phyloP scores from a whole-genome alignment of 805 yeast genomes.

The Schizosaccharomyces lindneri region DNA sequence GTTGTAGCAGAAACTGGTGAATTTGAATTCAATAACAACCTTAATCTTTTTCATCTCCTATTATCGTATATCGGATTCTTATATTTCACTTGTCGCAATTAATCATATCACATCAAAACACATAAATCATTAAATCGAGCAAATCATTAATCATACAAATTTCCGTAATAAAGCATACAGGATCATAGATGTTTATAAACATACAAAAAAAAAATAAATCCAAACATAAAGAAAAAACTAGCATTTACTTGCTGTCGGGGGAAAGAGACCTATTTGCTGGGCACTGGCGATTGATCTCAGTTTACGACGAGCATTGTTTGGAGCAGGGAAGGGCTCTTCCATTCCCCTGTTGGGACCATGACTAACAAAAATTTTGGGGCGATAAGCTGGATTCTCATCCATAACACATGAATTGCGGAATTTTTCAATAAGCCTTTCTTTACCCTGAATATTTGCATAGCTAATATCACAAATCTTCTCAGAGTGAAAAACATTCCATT shows the following conservation, averaged over 20 bases:
- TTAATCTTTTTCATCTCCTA: too few species aligned
- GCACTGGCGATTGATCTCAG: slow-evolving; percentile 15
- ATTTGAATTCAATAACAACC: too few species aligned
- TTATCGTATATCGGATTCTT: too few species aligned
- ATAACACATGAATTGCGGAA: slow-evolving; percentile 27
- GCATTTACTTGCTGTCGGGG: neutral
- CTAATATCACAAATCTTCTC: slow-evolving; percentile 27
- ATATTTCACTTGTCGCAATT: too few species aligned
- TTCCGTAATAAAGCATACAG: too few species aligned
- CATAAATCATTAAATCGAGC: too few species aligned
- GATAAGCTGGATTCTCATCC: slow-evolving; percentile 22
- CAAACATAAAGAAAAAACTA: neutral
- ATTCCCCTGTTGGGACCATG: slow-evolving; percentile 21
- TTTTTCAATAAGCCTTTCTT: slow-evolving; percentile 20
- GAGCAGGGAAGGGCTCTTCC: slow-evolving; percentile 20
- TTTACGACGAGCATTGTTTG: slow-evolving; percentile 15
- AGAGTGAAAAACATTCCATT: slow-evolving; percentile 24
- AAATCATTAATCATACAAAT: too few species aligned
- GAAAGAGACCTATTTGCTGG: slow-evolving; percentile 11
- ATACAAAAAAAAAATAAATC: neutral
- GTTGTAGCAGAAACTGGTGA: too few species aligned
- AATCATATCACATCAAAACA: too few species aligned
- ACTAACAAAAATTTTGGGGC: slow-evolving; percentile 25
- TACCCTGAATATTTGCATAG: slow-evolving; percentile 29
- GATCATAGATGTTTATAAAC: neutral